Base-by-base conservation (phyloP, 1,284 basidiomycete species). In the Ustilago hordei region DNA sequence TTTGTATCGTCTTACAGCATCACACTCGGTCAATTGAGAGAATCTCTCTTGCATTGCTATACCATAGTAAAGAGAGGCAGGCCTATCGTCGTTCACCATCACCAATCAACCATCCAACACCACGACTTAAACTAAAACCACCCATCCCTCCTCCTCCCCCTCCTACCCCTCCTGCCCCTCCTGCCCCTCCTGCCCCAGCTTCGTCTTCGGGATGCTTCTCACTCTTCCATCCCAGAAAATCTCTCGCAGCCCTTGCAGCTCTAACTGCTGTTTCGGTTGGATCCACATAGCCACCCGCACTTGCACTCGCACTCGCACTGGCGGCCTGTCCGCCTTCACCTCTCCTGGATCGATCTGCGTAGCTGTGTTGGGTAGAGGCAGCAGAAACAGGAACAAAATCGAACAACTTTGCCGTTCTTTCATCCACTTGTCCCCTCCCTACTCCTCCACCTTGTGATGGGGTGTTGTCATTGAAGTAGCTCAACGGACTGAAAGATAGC, bases 151-250 rank as follows among this genome's bases (percentile, higher is more conserved):
- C 54, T 19, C 50, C 62, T 32, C 36, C 41, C 4, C 39, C 47
- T 31, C n/a, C n/a, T n/a, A n/a, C n/a, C n/a, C n/a, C n/a, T n/a
- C n/a, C n/a, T n/a, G n/a, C n/a, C n/a, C n/a, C n/a, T n/a, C n/a
- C n/a, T n/a, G n/a, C n/a, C n/a, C n/a, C n/a, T n/a, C 38, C 41
- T 35, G 28, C 39, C 45, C n/a, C 36, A 32, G n/a, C 36, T 36
- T 39, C 56, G 23, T 23, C 35, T n/a, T 13, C n/a, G 3, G 39
- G 11, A 13, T 36, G 43, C 6, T 43, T 48, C 31, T 59, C 57
- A 45, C 43, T 36, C 62, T 76, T 76, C 74, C 79, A 78, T 8
- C 79, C 69, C 11, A 81, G 23, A n/a, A 78, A 79, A 39, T 73
- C 68, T 9, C 75, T 52, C 0, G 79, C 79, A 13, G 78, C 78